phyloP scores from a whole-genome alignment of 192 early-diverging fungal genomes.

The Ramicandelaber brevisporus region DNA sequence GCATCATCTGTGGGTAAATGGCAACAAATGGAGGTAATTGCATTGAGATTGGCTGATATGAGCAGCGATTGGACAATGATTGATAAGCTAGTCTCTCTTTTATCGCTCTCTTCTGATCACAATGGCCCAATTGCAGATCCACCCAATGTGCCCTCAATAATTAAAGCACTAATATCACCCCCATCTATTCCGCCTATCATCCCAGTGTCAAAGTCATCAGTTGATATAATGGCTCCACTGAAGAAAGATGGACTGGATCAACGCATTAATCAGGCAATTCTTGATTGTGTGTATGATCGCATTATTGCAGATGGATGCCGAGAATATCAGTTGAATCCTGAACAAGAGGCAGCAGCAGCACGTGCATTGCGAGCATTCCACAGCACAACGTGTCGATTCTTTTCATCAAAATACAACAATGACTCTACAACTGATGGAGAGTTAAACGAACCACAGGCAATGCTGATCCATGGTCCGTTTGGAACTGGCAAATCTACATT shows the following conservation, averaged over 20 bases:
- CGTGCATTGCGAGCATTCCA: constrained; percentile 7
- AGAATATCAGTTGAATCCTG: constrained; percentile 1
- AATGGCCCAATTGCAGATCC: constrained; percentile 5
- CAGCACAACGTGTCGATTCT: constrained; percentile 8
- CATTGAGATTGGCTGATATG: neutral
- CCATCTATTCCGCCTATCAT: neutral
- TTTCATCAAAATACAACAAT: constrained; percentile 9
- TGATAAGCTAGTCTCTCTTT: neutral
- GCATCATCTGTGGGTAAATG: no score
- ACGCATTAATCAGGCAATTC: no score
- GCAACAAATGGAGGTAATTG: constrained; percentile 1
- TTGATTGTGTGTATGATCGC: no score
- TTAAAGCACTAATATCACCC: constrained; percentile 2
- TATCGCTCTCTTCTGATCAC: constrained; percentile 4
- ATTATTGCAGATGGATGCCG: neutral
- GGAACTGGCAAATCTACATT: constrained; percentile 57
- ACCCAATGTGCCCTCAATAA: constrained; percentile 8
- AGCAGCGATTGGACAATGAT: constrained; percentile 16
- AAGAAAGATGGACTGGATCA: no score
- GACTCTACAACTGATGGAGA: constrained; percentile 2
- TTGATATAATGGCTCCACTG: neutral
- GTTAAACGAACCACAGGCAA: constrained; percentile 2
- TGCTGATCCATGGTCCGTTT: constrained; percentile 22
- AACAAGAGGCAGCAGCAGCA: constrained; percentile 3
- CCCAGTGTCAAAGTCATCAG: neutral